Base-by-base conservation (phyloP, 306 rosid genomes). In the Acacia melanoxylon region DNA sequence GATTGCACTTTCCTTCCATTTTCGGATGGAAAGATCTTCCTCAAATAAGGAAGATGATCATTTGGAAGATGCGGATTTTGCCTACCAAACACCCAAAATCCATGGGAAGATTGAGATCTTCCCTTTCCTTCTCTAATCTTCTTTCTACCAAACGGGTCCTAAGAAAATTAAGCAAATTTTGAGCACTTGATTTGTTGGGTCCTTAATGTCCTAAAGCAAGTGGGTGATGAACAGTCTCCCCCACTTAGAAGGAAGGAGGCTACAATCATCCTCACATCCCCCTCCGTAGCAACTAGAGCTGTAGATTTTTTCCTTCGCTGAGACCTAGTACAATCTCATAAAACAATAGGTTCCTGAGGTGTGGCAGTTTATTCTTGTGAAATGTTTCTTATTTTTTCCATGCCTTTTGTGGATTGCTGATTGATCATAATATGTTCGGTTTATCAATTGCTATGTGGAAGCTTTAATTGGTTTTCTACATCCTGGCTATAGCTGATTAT, bases 221-320 rank as follows among this genome's bases (percentile, higher is more conserved):
- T 62, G 97, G 96, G 84, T 85, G 97, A 86, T 86, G 98, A 94
- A 92, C 97, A 94, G 84, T 92, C 91, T 87, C 85, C 91, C 87
- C 86, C 91, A 79, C 85, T 77, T 84, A 92, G 94, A 74, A 84
- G 91, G 92, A 84, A 84, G 87, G 87, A 87, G 86, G 86, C 90
- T 87, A 87, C 90, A 81, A 14, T 87, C 78, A 17, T 75, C 87
- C 87, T 9, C 59, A 87, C 74, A 87, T 83, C 13, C 61, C 52
- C 12, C 58, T 59, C 59, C 13, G 25, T 59, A n/a, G 68, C 40
- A 35, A 22, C 68, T n/a, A 56, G 13, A 37, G 22, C 67, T 5
- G 19, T 73, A 20, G 37, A 27, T 49, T 27, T 49, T 31, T 49
- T 31, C 31, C 46, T 40, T 69, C 14, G 2, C 17, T 71, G 58